Evolutionary conservation across 2,329 filamentous ascomycete species (phyloP), one percentile per base, ranked within the genome.

Genomic region (Cylindrodendrum hubeiense): DNA sequence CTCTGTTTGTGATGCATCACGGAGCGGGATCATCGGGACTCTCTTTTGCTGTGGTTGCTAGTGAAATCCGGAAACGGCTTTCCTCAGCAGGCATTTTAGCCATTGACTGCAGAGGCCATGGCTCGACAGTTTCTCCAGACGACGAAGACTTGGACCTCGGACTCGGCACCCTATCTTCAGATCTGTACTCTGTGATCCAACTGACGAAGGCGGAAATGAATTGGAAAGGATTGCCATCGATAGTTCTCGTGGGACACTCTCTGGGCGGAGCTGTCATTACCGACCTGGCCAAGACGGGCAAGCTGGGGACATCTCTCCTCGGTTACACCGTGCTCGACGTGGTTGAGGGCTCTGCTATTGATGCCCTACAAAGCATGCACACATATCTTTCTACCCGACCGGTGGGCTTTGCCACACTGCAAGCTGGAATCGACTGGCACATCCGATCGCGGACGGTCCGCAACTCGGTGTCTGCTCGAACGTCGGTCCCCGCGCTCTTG

Each of bases 321-420:
- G 96, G 93, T 21, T 97, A 95, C 79, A 93, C 90, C 4, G 95
- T 98, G 8, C 84, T 99, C 17, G 96, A 99, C 79, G 94, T 99
- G 5, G 96, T 99, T 28, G 96, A 99, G 80, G 93, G 96, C 12
- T 97, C 93, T 0, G 96, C 96, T 34, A 95, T 99, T 79, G 96
- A 98, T 78, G 95, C 96, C 3, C 85, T 99, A 57, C 90, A 94
- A 78, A 95, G 92, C 79, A 99, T 99, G 96, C 92, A 96, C 71
- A 92, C 91, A 3, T 98, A 98, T 78, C 86, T 99, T 21, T 90
- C 92, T 1, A 94, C 91, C 5, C 87, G 96, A 22, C 96, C 96
- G 0, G 83, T 85, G 9, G 89, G 90, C 2, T 99, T 99, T 74
- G 84, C 89, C n/a, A 91, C 89, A 13, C 72, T 97, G 19, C 86